Evolutionary conservation across 306 rosid genomes (phyloP), one percentile per base, ranked within the genome.

Genomic region (Inga laurina): DNA sequence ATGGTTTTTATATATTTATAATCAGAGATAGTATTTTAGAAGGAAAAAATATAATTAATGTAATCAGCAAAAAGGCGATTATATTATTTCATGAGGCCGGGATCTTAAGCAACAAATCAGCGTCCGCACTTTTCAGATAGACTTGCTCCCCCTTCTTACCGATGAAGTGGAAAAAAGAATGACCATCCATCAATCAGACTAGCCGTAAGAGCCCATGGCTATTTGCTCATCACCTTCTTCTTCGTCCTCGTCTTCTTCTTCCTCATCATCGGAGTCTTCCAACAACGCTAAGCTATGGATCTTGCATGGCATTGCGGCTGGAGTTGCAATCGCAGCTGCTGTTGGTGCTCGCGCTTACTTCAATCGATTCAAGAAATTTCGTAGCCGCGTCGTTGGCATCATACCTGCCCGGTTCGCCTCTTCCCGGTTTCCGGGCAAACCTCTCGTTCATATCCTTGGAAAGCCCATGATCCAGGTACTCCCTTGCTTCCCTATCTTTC

Each of bases 361-460:
- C 59, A 86, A 84, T 81, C 89, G 86, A 37, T 81, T 82, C 76
- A 61, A 27, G 84, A 96, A 85, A 84, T 92, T 93, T 75, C 97
- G 99, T 83, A 93, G 83, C 81, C 93, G 98, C 82, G 99, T 93
- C 18, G 86, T 96, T 11, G 99, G 97, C 3, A 91, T 96, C 62
- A 96, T 96, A 82, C 99, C 99, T 46, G 98, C 99, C 71, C 94
- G 99, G 35, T 93, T 85, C 73, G 99, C 97, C 71, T 96, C 99
- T 0, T 89, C 99, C 0, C 89, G 99, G 5, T 93, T 96, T 45
- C 39, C 77, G 75, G 99, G 99, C 81, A 96, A 96, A 86, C 98
- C 99, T 84, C 93, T 96, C 13, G 91, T 88, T 84, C 88, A 86
- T 37, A 96, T 96, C 83, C 99, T 96, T 64, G 99, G 99, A 48